phyloP scores from a whole-genome alignment of 2,329 filamentous ascomycete genomes.

The Leptographium radiaticola region DNA sequence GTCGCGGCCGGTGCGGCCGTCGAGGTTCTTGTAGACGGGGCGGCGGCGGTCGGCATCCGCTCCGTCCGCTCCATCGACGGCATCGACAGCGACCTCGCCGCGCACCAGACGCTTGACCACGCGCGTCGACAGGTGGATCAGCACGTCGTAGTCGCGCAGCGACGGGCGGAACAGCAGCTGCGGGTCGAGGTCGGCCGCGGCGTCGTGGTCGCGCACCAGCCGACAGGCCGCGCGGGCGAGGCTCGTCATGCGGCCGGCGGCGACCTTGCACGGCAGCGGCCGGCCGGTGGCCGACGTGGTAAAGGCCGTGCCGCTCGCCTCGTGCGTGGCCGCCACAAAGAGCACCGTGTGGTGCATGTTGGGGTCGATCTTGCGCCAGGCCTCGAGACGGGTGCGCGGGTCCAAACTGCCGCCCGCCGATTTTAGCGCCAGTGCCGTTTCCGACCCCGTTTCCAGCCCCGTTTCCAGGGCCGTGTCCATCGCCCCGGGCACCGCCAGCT shows the following conservation, averaged over 20 bases:
- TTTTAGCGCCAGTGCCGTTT: neutral
- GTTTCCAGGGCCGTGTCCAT: too few species aligned
- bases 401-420: neutral
- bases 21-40: conserved; percentile 68
- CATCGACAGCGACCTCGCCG: conserved; percentile 20
- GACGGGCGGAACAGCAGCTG: conserved; percentile 58
- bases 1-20: conserved; percentile 36
- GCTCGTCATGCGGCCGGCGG: conserved; percentile 70
- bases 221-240: conserved; percentile 66
- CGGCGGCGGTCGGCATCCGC: conserved; percentile 10
- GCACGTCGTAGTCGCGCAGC: conserved; percentile 69
- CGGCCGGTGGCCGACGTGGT: conserved; percentile 40
- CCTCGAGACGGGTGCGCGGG: conserved; percentile 51
- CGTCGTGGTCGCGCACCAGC: conserved; percentile 35
- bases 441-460: too few species aligned
- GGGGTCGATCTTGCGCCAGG: conserved; percentile 81
- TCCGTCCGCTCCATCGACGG: neutral
- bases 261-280: conserved; percentile 56
- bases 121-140: conserved; percentile 57
- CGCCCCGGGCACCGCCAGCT: conserved; percentile 11
- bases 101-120: conserved; percentile 28
- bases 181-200: conserved; percentile 30
- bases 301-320: conserved; percentile 67
- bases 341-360: conserved; percentile 72
- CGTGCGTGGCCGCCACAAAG: conserved; percentile 69